Percentiles rank a stretch among this genome's conserved stretches.
phyloP scores from a whole-genome alignment of 176 grass and related monocot species.

The Ampelocalamus luodianensis region DNA sequence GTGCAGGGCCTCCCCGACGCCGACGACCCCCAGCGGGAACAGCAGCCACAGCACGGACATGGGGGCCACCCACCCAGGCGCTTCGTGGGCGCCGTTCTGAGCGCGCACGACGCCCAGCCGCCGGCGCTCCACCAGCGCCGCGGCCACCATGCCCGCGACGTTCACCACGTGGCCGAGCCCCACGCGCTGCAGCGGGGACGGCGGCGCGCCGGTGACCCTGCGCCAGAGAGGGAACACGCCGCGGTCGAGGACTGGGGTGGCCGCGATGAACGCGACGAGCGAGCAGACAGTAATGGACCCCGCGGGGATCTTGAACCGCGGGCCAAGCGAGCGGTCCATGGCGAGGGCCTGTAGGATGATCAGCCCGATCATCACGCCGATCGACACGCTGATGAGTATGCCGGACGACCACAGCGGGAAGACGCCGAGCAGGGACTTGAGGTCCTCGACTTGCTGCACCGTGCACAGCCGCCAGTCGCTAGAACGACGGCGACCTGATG shows the following conservation, averaged over 20 bases:
- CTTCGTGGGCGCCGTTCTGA: background rate
- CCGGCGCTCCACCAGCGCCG: slow-evolving; percentile 50
- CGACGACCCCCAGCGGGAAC: slow-evolving; percentile 39
- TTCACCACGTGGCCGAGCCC: slow-evolving; percentile 56
- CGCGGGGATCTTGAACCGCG: slow-evolving; percentile 51
- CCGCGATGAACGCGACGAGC: slow-evolving; percentile 9
- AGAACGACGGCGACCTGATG: slow-evolving; percentile 13
- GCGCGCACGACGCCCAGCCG: slow-evolving; percentile 27
- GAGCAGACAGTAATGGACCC: slow-evolving; percentile 39
- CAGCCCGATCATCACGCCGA: slow-evolving; percentile 46
- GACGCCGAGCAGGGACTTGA: slow-evolving; percentile 51
- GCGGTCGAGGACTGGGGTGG: slow-evolving; percentile 47
- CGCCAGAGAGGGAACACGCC: slow-evolving; percentile 50
- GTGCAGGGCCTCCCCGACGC: slow-evolving; percentile 50
- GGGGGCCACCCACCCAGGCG: slow-evolving; percentile 24
- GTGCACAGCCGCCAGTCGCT: slow-evolving; percentile 37
- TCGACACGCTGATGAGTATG: slow-evolving; percentile 44
- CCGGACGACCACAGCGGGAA: slow-evolving; percentile 50
- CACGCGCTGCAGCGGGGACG: slow-evolving; percentile 49
- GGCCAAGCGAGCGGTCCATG: slow-evolving; percentile 60
- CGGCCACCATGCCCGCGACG: slow-evolving; percentile 26
- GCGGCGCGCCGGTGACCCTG: slow-evolving; percentile 6
- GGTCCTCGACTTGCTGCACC: slow-evolving; percentile 52
- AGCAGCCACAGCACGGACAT: slow-evolving; percentile 65
- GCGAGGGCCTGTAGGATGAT: slow-evolving; percentile 58